phyloP scores from a whole-genome alignment of 2,329 filamentous ascomycete genomes.

The Diaporthe eres region DNA sequence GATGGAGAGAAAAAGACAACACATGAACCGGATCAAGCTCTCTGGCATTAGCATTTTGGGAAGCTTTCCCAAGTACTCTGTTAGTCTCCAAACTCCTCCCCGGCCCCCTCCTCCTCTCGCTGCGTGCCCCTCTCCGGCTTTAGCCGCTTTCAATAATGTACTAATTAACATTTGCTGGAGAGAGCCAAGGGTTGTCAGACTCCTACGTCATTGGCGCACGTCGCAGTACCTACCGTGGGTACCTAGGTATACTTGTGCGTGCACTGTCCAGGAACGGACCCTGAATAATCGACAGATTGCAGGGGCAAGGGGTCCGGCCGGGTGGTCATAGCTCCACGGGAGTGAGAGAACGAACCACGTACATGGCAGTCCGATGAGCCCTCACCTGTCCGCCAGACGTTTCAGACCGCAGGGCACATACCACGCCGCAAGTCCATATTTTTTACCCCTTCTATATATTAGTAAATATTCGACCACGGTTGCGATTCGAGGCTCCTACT shows the following conservation, averaged over 20 bases:
- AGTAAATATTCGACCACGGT: neutral
- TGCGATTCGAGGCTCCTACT: neutral
- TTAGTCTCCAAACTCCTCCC: neutral
- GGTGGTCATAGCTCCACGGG: constrained; percentile 23
- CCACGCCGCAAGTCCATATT: constrained; percentile 7
- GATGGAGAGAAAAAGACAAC: neutral
- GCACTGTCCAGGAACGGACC: neutral
- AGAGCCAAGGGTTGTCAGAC: neutral
- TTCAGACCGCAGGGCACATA: constrained; percentile 30
- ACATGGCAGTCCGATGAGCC: neutral
- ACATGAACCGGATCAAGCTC: neutral
- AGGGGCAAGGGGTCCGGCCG: constrained; percentile 14
- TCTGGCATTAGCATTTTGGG: neutral
- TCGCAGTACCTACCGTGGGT: too few relatives aligned
- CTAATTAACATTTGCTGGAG: neutral
- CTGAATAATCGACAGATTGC: neutral
- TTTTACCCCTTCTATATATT: constrained; percentile 1
- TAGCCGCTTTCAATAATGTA: neutral
- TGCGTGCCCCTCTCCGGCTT: neutral
- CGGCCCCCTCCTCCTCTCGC: neutral
- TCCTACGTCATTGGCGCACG: constrained; percentile 19
- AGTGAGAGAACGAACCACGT: neutral
- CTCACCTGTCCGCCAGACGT: neutral
- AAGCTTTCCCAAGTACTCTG: neutral
- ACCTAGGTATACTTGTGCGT: neutral